Base-by-base conservation (phyloP, 805 yeast genomes). In the Wickerhamomyces xylosicus region DNA sequence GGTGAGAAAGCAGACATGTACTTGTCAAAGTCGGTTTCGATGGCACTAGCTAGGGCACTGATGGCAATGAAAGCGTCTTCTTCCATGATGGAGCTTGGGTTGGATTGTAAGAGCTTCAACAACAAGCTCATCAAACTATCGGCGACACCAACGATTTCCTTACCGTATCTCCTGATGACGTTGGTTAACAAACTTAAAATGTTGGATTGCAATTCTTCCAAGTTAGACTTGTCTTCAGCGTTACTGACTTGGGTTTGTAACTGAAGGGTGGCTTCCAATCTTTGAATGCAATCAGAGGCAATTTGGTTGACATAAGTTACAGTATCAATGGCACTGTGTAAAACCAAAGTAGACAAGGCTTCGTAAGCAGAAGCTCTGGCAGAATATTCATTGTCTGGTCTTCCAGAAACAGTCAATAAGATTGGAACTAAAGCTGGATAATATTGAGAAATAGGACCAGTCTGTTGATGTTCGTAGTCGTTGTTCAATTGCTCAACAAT, bases 291-390 rank as follows among this genome's bases (percentile, higher is more conserved):
- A 49, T 81, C 89, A 8, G 77, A 64, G 2, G 96, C 94, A 48
- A 90, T 73, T 35, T 71, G 67, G 44, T 82, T 79, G 29, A 89
- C 79, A 19, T 77, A 60, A 29, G 74, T 76, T 58, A 83, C 68
- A 32, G 82, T 82, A 52, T 76, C 84, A 34, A 68, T 69, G 5
- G 94, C 77, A 53, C 90, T 71, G 59, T 73, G 82, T 36, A 78
- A 70, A 19, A 90, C 95, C 54, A 89, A 66, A 0, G 90, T 71
- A 2, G 95, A 79, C 48, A 92, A 65, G 0, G 97, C 95, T 62
- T 94, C 96, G 58, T 86, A 92, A 2, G 97, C 95, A n/a, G 97
- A 86, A 2, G 97, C 90, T 56, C 97, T 74, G 5, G 95, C 75
- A 43, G 85, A 79, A 55, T 75, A 72, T 57, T 90, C 97, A 53